Evolutionary conservation across 2,329 filamentous ascomycete species (phyloP).

Genomic region (Sporothrix globosa): DNA sequence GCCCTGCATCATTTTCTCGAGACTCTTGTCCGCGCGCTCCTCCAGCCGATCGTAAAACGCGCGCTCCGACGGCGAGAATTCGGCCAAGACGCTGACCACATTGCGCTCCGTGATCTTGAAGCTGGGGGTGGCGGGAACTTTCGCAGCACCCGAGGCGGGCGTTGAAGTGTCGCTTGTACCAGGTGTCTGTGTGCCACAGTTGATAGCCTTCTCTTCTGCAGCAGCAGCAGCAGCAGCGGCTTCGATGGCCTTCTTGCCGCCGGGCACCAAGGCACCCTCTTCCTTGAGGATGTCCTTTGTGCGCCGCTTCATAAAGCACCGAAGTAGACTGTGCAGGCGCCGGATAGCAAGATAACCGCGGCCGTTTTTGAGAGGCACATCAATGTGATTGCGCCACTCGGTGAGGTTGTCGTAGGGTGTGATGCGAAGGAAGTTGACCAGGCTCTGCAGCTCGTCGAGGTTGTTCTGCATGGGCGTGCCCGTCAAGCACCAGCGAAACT

Average conservation of each 20-base stretch:
- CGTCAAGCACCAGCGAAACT: slow-evolving; percentile 94
- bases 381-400: slow-evolving; percentile 91
- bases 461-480: slow-evolving; percentile 99
- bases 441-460: slow-evolving; percentile 89
- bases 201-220: slow-evolving; percentile 35
- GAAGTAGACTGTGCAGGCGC: slow-evolving; percentile 79
- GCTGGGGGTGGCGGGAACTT: slow-evolving; percentile 51
- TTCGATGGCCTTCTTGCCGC: slow-evolving; percentile 61
- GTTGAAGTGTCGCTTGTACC: background rate
- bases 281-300: slow-evolving; percentile 96
- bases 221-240: slow-evolving; percentile 48
- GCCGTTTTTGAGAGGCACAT: slow-evolving; percentile 84
- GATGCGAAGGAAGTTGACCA: slow-evolving; percentile 91
- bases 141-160: slow-evolving; percentile 41
- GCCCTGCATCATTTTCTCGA: slow-evolving; percentile 85
- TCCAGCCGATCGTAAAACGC: slow-evolving; percentile 85
- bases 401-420: slow-evolving; percentile 84
- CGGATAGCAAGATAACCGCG: slow-evolving; percentile 87
- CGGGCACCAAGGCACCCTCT: slow-evolving; percentile 77
- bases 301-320: slow-evolving; percentile 97
- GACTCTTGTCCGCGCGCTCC: slow-evolving; percentile 78
- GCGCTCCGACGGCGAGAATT: slow-evolving; percentile 79
- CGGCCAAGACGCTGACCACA: slow-evolving; percentile 75
- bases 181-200: slow-evolving; percentile 48
- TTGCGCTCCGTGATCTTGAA: slow-evolving; percentile 94